Conservation (phyloP, 495 filamentous ascomycete species). For the Aspergillus indologenus region DNA sequence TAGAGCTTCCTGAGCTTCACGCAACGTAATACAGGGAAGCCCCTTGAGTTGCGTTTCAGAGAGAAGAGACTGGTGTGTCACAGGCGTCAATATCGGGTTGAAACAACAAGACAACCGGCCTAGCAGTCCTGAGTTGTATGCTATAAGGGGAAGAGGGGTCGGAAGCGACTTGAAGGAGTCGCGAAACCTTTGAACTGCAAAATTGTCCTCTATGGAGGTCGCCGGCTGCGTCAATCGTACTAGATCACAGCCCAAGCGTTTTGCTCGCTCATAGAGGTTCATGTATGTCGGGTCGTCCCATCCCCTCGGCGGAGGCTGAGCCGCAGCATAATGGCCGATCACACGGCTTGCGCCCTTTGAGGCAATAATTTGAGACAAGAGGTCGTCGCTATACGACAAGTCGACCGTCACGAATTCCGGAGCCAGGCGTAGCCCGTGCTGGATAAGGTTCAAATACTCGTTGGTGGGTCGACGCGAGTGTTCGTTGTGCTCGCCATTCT, state of each 20-base stretch:
- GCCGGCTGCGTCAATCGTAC: conserved; percentile 47
- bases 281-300: conserved; percentile 38
- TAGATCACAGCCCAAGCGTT: conserved; percentile 46
- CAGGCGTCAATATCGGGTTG: conserved; percentile 63
- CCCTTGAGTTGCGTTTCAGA: conserved; percentile 23
- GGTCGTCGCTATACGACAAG: conserved; percentile 52
- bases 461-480: conserved; percentile 29
- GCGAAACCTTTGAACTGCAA: conserved; percentile 40
- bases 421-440: conserved; percentile 65
- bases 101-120: conserved; percentile 63
- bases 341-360: conserved; percentile 61
- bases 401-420: conserved; percentile 70
- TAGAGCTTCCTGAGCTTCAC: conserved; percentile 41
- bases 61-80: conserved; percentile 38
- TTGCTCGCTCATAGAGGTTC: conserved; percentile 40
- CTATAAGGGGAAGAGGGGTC: conserved; percentile 53
- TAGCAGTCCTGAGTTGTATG: conserved; percentile 66
- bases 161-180: conserved; percentile 31
- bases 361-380: conserved; percentile 53
- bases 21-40: conserved; percentile 40
- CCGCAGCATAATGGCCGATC: conserved; percentile 59
- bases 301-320: conserved; percentile 42
- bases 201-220: conserved; percentile 38
- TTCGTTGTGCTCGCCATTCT: conserved; percentile 24
- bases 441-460: conserved; percentile 59